Evolutionary conservation across 805 yeast species (phyloP).

Genomic region (Ogataea paraovalis): DNA sequence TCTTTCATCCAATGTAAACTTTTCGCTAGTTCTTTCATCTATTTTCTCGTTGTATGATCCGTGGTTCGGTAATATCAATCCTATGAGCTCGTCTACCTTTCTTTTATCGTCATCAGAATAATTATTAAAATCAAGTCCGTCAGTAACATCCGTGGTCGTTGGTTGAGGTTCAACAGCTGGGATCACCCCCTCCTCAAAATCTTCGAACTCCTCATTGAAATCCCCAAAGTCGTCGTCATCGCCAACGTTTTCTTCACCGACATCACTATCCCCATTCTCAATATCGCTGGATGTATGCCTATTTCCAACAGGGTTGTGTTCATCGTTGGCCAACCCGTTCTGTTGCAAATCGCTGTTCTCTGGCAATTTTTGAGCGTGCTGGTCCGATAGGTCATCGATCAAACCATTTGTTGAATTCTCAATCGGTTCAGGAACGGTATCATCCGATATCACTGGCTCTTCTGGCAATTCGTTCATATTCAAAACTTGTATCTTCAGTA

Average conservation of each 20-base stretch:
- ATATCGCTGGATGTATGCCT: not conserved
- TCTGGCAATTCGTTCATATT: not conserved
- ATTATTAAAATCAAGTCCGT: slow-evolving; percentile 3
- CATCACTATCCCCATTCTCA: slow-evolving; percentile 4
- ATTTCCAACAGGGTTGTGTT: not conserved
- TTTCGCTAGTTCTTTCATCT: not conserved
- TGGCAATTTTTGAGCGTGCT: not conserved
- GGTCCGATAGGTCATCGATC: not conserved
- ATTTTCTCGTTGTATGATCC: not conserved
- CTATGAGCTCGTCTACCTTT: slow-evolving; percentile 8
- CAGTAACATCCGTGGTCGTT: not conserved
- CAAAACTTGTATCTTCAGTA: not conserved
- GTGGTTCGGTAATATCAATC: slow-evolving; percentile 8
- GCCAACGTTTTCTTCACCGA: slow-evolving; percentile 10
- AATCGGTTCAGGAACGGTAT: not conserved
- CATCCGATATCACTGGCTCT: not conserved
- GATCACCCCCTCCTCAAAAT: slow-evolving; percentile 10
- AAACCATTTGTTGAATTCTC: not conserved
- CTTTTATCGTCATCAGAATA: slow-evolving; percentile 4
- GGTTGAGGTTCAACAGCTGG: not conserved
- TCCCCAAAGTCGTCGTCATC: slow-evolving; percentile 18
- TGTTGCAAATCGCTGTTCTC: not conserved
- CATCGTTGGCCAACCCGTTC: not conserved
- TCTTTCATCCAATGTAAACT: slow-evolving; percentile 21
- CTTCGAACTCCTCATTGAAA: slow-evolving; percentile 18